Conservation (phyloP, 2,329 filamentous ascomycete species). For the Leptodontidium sp. region DNA sequence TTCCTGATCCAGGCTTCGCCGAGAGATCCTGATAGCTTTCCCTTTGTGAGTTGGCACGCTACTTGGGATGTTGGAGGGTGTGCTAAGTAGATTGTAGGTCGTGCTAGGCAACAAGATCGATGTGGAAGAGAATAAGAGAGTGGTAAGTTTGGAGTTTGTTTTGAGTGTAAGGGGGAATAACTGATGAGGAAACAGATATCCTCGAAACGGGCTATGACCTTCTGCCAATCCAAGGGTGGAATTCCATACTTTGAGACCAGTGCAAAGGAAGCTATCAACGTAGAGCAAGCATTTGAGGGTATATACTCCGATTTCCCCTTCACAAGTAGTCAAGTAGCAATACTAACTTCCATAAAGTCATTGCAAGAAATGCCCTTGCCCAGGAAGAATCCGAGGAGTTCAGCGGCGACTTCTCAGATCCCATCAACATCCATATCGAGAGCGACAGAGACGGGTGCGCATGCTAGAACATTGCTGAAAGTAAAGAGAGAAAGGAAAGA, state of each 20-base stretch:
- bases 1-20: conserved; percentile 98
- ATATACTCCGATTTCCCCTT: conserved; percentile 21
- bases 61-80: not conserved
- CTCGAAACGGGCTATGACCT: conserved; percentile 94
- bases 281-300: conserved; percentile 84
- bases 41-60: conserved; percentile 78
- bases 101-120: conserved; percentile 99
- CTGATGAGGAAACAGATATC: conserved; percentile 70
- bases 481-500: not conserved
- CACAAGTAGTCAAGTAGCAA: not conserved
- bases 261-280: conserved; percentile 98
- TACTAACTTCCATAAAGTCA: conserved; percentile 65
- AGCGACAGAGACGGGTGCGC: conserved; percentile 92
- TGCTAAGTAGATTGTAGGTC: conserved; percentile 61
- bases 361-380: conserved; percentile 91
- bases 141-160: conserved; percentile 61
- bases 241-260: conserved; percentile 99
- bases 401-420: conserved; percentile 95
- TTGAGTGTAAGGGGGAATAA: conserved; percentile 10
- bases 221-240: conserved; percentile 95
- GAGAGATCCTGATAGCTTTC: conserved; percentile 95
- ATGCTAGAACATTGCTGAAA: conserved; percentile 67
- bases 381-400: conserved; percentile 99
- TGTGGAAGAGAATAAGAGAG: conserved; percentile 95
- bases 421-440: conserved; percentile 97